Conservation (phyloP, 208 protist species). For the Acanthamoeba castellanii region DNA sequence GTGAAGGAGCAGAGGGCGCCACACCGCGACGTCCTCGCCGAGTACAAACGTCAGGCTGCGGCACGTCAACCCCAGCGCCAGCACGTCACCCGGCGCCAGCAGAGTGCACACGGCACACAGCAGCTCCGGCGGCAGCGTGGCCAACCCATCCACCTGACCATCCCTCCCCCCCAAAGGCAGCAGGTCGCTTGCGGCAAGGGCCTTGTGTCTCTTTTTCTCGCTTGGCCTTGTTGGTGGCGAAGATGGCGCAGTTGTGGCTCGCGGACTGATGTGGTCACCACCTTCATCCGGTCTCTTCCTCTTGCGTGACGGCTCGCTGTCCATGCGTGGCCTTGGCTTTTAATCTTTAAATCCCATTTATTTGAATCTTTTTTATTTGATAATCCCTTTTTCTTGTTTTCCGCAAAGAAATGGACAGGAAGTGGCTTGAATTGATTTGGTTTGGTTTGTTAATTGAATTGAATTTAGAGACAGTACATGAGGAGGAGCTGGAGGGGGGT, state of each 20-base stretch:
- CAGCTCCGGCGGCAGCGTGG: not conserved
- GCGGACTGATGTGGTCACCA: too few species aligned
- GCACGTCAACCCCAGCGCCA: not conserved
- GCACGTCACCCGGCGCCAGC: not conserved
- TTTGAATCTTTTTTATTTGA: too few species aligned
- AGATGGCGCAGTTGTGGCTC: too few species aligned
- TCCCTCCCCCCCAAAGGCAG: not conserved
- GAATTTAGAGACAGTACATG: not conserved
- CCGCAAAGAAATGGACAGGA: not conserved
- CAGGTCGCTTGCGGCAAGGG: too few species aligned
- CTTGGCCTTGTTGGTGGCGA: too few species aligned
- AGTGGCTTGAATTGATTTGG: not conserved
- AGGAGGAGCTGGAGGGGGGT: slow-evolving; percentile 15
- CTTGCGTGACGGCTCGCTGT: too few species aligned
- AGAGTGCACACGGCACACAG: not conserved
- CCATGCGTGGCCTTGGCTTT: too few species aligned
- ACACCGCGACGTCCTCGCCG: not conserved
- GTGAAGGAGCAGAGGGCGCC: not conserved
- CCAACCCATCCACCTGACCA: not conserved
- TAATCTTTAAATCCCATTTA: too few species aligned
- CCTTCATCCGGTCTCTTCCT: too few species aligned
- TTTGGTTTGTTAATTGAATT: not conserved
- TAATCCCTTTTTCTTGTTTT: too few species aligned
- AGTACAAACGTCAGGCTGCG: not conserved
- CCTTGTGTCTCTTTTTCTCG: too few species aligned